Percentiles rank a stretch among this genome's conserved stretches.
Conservation (phyloP, 1,284 basidiomycete genomes). For the Jaminaea rosea region DNA sequence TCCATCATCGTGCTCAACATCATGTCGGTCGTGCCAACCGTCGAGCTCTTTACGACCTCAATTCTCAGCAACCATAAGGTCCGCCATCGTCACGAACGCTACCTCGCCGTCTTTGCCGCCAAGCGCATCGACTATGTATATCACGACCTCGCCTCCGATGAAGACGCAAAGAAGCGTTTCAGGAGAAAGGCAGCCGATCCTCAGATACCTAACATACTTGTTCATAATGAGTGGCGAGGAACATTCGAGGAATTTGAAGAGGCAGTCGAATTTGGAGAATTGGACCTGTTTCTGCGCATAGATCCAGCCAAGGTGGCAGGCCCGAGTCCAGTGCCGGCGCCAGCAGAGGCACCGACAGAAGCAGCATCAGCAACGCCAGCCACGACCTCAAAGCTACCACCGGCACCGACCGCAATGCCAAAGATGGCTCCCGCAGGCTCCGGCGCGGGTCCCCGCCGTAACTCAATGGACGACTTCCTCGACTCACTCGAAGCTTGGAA, state of each 20-base stretch:
- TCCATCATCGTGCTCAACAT: neutral
- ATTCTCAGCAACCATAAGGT: constrained; percentile 43
- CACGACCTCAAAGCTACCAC: neutral
- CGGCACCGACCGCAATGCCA: neutral
- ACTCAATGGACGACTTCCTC: constrained; percentile 33
- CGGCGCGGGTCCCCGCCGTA: constrained; percentile 20
- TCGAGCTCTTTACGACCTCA: constrained; percentile 47
- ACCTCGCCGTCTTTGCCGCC: constrained; percentile 30
- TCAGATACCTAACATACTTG: constrained; percentile 40
- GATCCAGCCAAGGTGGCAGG: constrained; percentile 10
- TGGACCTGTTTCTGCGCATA: constrained; percentile 36
- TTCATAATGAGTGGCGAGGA: constrained; percentile 46
- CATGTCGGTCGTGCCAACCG: constrained; percentile 10
- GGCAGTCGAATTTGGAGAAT: constrained; percentile 43
- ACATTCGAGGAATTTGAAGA: constrained; percentile 46
- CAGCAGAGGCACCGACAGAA: neutral
- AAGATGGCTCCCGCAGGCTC: constrained; percentile 23
- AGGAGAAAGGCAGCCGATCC: constrained; percentile 37
- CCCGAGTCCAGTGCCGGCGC: neutral
- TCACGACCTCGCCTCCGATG: constrained; percentile 43
- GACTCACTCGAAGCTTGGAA: constrained; percentile 28
- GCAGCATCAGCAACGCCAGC: neutral
- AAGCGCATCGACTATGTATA: constrained; percentile 43
- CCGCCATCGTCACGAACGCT: constrained; percentile 41
- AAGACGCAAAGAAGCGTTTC: constrained; percentile 44